A percentile compares a stretch with the other conserved stretches of the same genome.
phyloP scores from a whole-genome alignment of 257 asterid genomes.

The Anisodus acutangulus region DNA sequence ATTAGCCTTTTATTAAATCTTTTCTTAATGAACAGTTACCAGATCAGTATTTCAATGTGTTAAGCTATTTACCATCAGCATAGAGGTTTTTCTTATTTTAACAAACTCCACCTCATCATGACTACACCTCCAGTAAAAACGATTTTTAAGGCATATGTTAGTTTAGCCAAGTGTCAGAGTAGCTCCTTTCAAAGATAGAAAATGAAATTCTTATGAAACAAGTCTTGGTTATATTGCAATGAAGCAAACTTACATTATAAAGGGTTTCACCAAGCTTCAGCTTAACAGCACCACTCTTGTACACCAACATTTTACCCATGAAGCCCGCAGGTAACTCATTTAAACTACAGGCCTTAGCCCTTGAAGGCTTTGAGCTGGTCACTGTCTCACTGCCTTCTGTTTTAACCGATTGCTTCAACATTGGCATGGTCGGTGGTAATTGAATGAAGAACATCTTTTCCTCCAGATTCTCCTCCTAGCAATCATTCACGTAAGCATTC shows the following conservation, averaged over 20 bases:
- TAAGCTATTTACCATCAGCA: slow-evolving; percentile 19
- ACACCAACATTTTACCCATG: slow-evolving; percentile 79
- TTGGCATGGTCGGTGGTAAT: slow-evolving; percentile 64
- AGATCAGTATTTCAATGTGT: neutral
- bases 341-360: slow-evolving; percentile 42
- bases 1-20: neutral
- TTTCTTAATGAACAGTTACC: neutral
- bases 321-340: slow-evolving; percentile 62
- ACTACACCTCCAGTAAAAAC: neutral
- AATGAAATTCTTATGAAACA: neutral
- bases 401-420: slow-evolving; percentile 39
- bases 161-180: neutral
- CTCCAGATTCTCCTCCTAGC: slow-evolving; percentile 64
- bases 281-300: slow-evolving; percentile 76
- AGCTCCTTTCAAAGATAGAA: neutral
- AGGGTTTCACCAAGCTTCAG: slow-evolving; percentile 81
- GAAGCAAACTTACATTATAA: slow-evolving; percentile 64
- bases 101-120: neutral
- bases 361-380: slow-evolving; percentile 37
- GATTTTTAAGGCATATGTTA: neutral
- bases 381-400: slow-evolving; percentile 38
- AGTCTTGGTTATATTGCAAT: neutral
- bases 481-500: slow-evolving; percentile 27
- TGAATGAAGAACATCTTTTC: slow-evolving; percentile 64
- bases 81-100: neutral